A percentile compares a stretch with the other conserved stretches of the same genome.
Evolutionary conservation across 2,329 filamentous ascomycete species (phyloP).

Genomic region (Ascochyta clinopodiicola): DNA sequence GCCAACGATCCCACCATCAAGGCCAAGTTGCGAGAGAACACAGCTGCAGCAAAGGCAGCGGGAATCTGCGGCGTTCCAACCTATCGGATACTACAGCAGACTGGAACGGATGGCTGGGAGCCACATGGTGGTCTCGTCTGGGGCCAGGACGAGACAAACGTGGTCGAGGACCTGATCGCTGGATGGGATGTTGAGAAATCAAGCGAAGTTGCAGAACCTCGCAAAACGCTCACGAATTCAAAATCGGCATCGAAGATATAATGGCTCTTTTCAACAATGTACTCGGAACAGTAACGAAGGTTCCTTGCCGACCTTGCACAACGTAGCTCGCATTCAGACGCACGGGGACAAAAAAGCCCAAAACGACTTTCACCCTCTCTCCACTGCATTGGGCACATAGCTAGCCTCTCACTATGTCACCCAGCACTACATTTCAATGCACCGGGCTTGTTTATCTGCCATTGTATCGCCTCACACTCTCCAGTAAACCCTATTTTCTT

Average conservation of each 20-base stretch:
- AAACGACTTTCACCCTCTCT: no score
- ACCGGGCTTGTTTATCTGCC: neutral
- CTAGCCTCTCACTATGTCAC: no score
- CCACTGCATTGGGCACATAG: no score
- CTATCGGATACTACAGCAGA: constrained; percentile 36
- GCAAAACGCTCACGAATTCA: neutral
- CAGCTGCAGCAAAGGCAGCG: constrained; percentile 37
- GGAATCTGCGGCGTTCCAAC: constrained; percentile 46
- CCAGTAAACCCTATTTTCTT: neutral
- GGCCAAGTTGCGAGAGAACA: constrained; percentile 33
- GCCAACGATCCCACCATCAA: constrained; percentile 36
- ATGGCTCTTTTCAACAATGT: neutral
- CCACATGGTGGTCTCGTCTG: constrained; percentile 36
- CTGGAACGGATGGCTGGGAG: constrained; percentile 19
- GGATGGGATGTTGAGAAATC: constrained; percentile 32
- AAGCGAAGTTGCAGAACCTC: constrained; percentile 1
- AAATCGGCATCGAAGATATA: neutral
- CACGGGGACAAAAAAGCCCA: no score
- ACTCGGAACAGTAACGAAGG: no score
- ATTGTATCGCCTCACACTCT: neutral
- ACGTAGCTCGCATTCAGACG: no score
- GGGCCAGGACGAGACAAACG: constrained; percentile 45
- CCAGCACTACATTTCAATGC: neutral
- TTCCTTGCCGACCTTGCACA: no score
- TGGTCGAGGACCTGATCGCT: constrained; percentile 44